phyloP scores from a whole-genome alignment of 768 basidiomycete species.

The Suillus lakei region DNA sequence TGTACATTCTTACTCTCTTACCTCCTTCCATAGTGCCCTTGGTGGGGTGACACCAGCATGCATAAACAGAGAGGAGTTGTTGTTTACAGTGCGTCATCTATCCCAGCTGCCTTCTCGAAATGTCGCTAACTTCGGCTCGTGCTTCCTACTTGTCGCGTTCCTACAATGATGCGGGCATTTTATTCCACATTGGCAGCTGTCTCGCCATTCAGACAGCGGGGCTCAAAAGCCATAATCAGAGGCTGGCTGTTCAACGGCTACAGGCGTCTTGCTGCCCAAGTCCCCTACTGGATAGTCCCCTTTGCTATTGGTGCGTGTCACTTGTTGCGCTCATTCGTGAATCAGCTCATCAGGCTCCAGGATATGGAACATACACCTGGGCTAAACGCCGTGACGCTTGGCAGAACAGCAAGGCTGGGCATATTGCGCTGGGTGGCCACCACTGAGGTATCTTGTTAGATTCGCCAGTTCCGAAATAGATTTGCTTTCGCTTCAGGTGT shows the following conservation, averaged over 20 bases:
- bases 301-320: conserved; percentile 70
- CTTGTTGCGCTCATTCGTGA: background rate
- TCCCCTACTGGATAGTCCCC: conserved; percentile 80
- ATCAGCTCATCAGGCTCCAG: conserved; percentile 42
- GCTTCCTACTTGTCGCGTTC: background rate
- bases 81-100: conserved; percentile 71
- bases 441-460: conserved; percentile 8
- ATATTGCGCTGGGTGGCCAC: conserved; percentile 51
- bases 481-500: background rate
- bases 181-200: conserved; percentile 51
- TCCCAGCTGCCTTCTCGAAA: conserved; percentile 1
- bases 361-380: conserved; percentile 81
- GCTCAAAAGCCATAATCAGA: conserved; percentile 70
- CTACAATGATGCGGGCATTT: background rate
- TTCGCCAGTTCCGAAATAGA: conserved; percentile 8
- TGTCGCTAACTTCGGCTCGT: background rate
- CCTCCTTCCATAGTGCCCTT: conserved; percentile 60
- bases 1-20: background rate
- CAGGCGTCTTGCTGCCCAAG: conserved; percentile 72
- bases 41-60: conserved; percentile 86
- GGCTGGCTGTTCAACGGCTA: conserved; percentile 89
- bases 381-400: conserved; percentile 69
- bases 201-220: conserved; percentile 82
- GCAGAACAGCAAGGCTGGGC: conserved; percentile 84
- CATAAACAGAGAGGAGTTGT: conserved; percentile 78